Evolutionary conservation across 331 rosid species (phyloP), one percentile per base, ranked within the genome.

Genomic region (Stylosanthes scabra): DNA sequence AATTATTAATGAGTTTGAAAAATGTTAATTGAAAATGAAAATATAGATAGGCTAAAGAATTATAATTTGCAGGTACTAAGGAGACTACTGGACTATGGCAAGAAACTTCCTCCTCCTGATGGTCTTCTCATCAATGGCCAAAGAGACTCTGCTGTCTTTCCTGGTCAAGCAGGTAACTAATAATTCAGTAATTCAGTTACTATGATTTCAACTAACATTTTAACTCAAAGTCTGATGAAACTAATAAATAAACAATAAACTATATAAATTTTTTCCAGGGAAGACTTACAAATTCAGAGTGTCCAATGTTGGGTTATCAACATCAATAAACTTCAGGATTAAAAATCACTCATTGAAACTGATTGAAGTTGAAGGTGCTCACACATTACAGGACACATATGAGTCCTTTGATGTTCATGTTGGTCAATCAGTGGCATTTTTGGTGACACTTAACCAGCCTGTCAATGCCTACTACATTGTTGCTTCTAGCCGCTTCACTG

Each of bases 361-460:
- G 1, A 83, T 91, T 62, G 98, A 93, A 82, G 96, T 91, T 42
- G 98, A 93, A 86, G 98, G 97, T 76, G 73, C 88, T 65, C 96
- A 91, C 37, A 82, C 96, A 10, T 5, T 93, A 6, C 97, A 89
- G 77, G 97, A 91, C 28, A 46, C 41, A 1, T 93, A 89, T 11
- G 82, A 83, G 5, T 88, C 96, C 1, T 45, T 91, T 11, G 97
- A 93, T 59, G 27, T 93, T 79, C 96, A 91, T 57, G 82, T 81
- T 20, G 97, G 96, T 7, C 97, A 93, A 84, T 89, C 98, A 1
- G 65, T 80, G 6, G 78, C 96, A 0, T 68, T 91, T 69, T 79
- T 91, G 83, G 93, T 93, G 8, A 85, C 88, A 4, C 86, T 82
- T 0, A 4, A 28, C 14, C 71, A 16, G 25, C 0, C 80, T 9